Base-by-base conservation (phyloP, 2,329 filamentous ascomycete species). In the Colletotrichum sojae region DNA sequence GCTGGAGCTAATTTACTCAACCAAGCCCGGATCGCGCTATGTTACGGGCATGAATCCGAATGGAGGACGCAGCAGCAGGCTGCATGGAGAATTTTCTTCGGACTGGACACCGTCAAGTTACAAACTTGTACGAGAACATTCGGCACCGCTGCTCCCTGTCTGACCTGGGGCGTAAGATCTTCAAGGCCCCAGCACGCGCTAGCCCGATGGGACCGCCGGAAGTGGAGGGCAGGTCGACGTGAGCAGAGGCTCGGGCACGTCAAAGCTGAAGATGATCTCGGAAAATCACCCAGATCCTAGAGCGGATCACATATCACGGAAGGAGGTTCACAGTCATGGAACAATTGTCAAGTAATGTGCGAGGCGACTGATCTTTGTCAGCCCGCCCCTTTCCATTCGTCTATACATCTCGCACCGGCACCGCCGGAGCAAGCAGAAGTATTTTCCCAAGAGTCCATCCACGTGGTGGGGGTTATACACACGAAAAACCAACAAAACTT, bases 321-420 rank as follows among this genome's bases (percentile, higher is more conserved):
- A 15, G 18, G 1, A 36, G 3, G 6, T 2, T 36, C 6, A 36
- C 31, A 36, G 27, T 49, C 16, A 48, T 3, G 39, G 20, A 4
- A 2, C 4, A 16, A n/a, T 2, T 22, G 36, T 51, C 6, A 51
- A 40, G 48, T 57, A 55, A 67, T 64, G 48, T 61, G 31, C 62
- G 52, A 55, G 61, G 52, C 62, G 59, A 54, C 49, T 49, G 40
- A 62, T 54, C 49, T 39, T 36, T 40, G 22, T 22, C 39, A 55
- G 45, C n/a, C 63, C 56, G 56, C 63, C 43, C 58, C 25, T 69
- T 69, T 56, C 67, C 67, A 69, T 67, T 69, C 55, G 39, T 57
- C 43, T 60, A 53, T 51, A 36, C 45, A 56, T 55, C 16, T 31
- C 25, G 8, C 39, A 56, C 55, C 67, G 67, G 67, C 67, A 46